Base-by-base conservation (phyloP, 306 rosid genomes). In the Cucurbita maxima region DNA sequence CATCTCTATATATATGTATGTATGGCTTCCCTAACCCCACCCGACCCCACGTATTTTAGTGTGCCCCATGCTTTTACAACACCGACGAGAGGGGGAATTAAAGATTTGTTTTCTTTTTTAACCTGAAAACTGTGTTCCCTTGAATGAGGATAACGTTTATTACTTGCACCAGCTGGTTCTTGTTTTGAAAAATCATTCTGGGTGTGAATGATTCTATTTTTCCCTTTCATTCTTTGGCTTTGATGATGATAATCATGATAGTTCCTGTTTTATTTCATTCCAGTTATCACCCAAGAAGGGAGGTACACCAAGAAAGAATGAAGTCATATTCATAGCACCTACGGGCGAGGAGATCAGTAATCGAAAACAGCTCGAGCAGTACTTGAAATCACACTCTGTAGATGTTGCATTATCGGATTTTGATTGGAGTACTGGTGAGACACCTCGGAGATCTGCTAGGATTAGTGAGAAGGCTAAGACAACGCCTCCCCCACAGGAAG, bases 401-500 rank as follows among this genome's bases (percentile, higher is more conserved):
- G 88, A 87, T 71, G 87, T 96, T 38, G 74, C 78, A 2, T 20
- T 86, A 70, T 89, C 88, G 2, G 99, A 90, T 79, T 94, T 94
- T 76, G 96, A 94, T 60, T 94, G 97, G 97, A 36, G 77, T 60
- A 87, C 92, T 7, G 96, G 97, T 16, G 99, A 89, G 79, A 85
- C 92, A 51, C 99, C 96, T 14, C 75, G 99, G 73, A 84, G 99
- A 87, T 94, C 99, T 0, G 83, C 92, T 8, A 86, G 99, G 86
- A 91, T 91, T 77, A 88, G 91, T 10, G 97, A 86, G 86, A 94
- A 84, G 87, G 88, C 70, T 74, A 90, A 94, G 77, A 74, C 83
- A 30, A 30, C 34, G 34, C 74, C 89, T 64, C 90, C 98, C 0
- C 86, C 97, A 79, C n/a, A 81, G 85, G 81, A 78, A 45, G 92